Evolutionary conservation across 176 grass and related monocot species (phyloP).

Genomic region (Oryza australiensis): DNA sequence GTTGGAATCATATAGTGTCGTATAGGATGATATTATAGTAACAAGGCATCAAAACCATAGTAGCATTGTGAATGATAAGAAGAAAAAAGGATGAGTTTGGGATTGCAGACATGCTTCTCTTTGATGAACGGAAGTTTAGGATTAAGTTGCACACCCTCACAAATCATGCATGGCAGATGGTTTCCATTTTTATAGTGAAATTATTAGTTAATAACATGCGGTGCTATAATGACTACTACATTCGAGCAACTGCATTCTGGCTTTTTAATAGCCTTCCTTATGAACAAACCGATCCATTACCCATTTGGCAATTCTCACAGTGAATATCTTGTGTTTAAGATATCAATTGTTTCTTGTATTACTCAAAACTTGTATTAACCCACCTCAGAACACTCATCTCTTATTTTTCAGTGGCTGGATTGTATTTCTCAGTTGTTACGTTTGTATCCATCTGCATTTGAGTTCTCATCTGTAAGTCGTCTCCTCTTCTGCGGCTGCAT

Average conservation of each 20-base stretch:
- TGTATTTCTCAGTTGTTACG: slow-evolving; percentile 89
- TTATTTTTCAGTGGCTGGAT: slow-evolving; percentile 90
- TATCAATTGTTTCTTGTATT: slow-evolving; percentile 22
- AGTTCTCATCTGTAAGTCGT: slow-evolving; percentile 93
- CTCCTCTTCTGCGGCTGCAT: slow-evolving; percentile 35
- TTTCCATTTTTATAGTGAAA: slow-evolving; percentile 16
- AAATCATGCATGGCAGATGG: background rate
- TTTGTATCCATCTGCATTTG: slow-evolving; percentile 89
- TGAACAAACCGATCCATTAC: background rate
- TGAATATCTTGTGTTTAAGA: slow-evolving; percentile 7
- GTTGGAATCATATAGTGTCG: too few relatives aligned
- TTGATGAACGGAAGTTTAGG: too few relatives aligned
- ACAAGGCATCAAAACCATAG: too few relatives aligned
- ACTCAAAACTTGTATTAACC: slow-evolving; percentile 5
- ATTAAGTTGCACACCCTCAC: background rate
- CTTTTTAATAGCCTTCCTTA: background rate
- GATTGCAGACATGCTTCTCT: too few relatives aligned
- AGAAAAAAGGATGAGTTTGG: too few relatives aligned
- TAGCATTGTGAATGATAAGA: too few relatives aligned
- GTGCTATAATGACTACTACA: slow-evolving; percentile 14
- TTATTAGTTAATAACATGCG: background rate
- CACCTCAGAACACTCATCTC: slow-evolving; percentile 4
- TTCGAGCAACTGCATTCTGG: slow-evolving; percentile 4
- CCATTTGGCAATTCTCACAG: background rate
- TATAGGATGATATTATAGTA: too few relatives aligned